phyloP scores from a whole-genome alignment of 352 stramenopile species.

The Globisporangium cystogenes region DNA sequence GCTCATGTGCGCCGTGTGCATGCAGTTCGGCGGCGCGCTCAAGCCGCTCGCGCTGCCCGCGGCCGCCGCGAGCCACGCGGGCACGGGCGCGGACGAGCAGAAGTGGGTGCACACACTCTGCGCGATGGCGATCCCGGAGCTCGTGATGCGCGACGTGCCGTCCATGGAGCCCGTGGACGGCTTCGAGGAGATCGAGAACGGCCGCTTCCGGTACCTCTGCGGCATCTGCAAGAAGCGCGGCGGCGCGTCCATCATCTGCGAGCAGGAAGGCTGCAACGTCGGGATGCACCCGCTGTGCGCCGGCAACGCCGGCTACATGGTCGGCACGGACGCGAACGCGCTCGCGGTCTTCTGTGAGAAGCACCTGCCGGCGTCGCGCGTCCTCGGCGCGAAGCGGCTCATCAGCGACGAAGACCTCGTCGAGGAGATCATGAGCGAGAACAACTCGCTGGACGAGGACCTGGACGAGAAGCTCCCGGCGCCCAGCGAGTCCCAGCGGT shows the following conservation, averaged over 20 bases:
- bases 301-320: slow-evolving; percentile 73
- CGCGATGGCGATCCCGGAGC: slow-evolving; percentile 78
- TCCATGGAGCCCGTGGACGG: slow-evolving; percentile 80
- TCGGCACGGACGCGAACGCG: slow-evolving; percentile 63
- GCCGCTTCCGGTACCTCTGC: slow-evolving; percentile 76
- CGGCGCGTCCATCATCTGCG: slow-evolving; percentile 74
- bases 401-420: slow-evolving; percentile 83
- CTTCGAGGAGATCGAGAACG: slow-evolving; percentile 81
- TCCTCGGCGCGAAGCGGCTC: slow-evolving; percentile 73
- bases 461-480: slow-evolving; percentile 40
- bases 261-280: slow-evolving; percentile 74
- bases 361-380: slow-evolving; percentile 58
- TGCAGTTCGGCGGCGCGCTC: slow-evolving; percentile 69
- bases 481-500: slow-evolving; percentile 35
- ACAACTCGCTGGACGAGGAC: slow-evolving; percentile 33
- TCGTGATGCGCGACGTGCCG: slow-evolving; percentile 77
- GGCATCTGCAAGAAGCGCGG: slow-evolving; percentile 75
- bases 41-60: slow-evolving; percentile 34
- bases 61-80: not conserved
- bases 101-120: slow-evolving; percentile 86
- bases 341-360: slow-evolving; percentile 81
- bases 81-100: slow-evolving; percentile 27
- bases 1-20: slow-evolving; percentile 70
- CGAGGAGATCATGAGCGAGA: slow-evolving; percentile 81
- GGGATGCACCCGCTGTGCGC: slow-evolving; percentile 75